Percentiles rank a stretch among this genome's conserved stretches.
These are phyloP conservation scores for Trypethelium eluteriae DNA, from an alignment of 495 filamentous ascomycete species.

Conservation along the genomic window DNA sequence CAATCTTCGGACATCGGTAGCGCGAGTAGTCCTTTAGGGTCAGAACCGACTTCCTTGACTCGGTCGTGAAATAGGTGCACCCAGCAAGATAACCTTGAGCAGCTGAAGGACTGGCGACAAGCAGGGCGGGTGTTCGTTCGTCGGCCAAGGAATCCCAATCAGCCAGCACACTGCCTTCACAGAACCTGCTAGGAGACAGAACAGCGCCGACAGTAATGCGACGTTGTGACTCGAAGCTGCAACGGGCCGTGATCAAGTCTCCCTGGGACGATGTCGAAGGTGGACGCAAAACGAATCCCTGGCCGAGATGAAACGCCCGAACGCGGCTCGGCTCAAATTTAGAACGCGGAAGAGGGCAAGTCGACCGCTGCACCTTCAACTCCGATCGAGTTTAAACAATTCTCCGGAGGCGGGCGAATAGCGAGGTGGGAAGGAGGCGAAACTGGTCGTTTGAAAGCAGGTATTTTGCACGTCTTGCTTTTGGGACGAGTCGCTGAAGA, in stretches of 20 bases:
- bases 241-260: not conserved
- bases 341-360: not conserved
- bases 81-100: not conserved
- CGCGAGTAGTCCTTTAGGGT: not conserved
- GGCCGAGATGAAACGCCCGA: slow-evolving; percentile 10
- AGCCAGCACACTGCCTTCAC: not conserved
- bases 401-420: slow-evolving; percentile 3
- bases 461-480: not conserved
- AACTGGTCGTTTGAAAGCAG: not conserved
- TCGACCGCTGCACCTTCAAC: not conserved
- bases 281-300: not conserved
- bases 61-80: not conserved
- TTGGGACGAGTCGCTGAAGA: not conserved
- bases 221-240: not conserved
- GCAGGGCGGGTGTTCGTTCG: not conserved
- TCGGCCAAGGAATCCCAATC: slow-evolving; percentile 1
- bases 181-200: not conserved
- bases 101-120: not conserved
- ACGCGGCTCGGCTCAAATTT: slow-evolving; percentile 6
- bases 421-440: not conserved
- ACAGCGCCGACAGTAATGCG: not conserved
- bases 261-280: not conserved
- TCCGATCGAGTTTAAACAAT: not conserved
- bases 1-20: slow-evolving; percentile 2
- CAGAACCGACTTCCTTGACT: not conserved